phyloP scores from a whole-genome alignment of 2,329 filamentous ascomycete species.

The Rhynchosporium secalis region DNA sequence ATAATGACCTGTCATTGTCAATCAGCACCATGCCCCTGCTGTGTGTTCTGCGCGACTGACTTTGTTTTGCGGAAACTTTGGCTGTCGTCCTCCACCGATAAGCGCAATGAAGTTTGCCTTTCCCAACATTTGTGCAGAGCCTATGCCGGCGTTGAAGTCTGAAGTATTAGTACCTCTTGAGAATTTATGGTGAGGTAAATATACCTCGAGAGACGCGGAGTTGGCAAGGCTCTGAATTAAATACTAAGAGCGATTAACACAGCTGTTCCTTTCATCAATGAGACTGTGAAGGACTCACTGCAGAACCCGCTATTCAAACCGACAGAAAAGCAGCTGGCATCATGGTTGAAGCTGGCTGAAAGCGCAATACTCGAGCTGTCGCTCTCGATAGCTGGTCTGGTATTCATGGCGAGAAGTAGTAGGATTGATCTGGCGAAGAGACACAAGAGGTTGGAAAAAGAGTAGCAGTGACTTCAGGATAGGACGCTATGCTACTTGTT shows the following conservation, averaged over 20 bases:
- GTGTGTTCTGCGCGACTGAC: constrained; percentile 43
- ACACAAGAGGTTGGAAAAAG: background rate
- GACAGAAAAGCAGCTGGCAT: constrained; percentile 82
- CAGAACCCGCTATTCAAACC: constrained; percentile 85
- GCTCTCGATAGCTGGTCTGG: constrained; percentile 71
- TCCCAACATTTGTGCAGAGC: constrained; percentile 82
- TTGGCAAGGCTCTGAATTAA: constrained; percentile 70
- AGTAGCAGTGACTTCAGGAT: background rate
- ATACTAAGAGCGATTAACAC: constrained; percentile 52
- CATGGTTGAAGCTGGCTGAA: constrained; percentile 82
- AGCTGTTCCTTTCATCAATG: background rate
- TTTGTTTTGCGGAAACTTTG: constrained; percentile 87
- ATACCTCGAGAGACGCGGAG: constrained; percentile 63
- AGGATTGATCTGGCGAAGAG: background rate
- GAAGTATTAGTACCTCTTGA: constrained; percentile 20
- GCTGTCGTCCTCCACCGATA: constrained; percentile 81
- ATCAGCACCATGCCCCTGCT: constrained; percentile 20
- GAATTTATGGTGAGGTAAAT: constrained; percentile 8
- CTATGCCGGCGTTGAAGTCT: constrained; percentile 82
- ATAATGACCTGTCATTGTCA: constrained; percentile 64
- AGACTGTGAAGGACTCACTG: constrained; percentile 53
- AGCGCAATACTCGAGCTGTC: constrained; percentile 76
- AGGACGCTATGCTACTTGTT: background rate
- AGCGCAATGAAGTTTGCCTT: constrained; percentile 85
- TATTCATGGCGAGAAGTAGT: constrained; percentile 67